Base-by-base conservation (phyloP, 1,284 basidiomycete genomes). In the Anthracocystis walkeri region DNA sequence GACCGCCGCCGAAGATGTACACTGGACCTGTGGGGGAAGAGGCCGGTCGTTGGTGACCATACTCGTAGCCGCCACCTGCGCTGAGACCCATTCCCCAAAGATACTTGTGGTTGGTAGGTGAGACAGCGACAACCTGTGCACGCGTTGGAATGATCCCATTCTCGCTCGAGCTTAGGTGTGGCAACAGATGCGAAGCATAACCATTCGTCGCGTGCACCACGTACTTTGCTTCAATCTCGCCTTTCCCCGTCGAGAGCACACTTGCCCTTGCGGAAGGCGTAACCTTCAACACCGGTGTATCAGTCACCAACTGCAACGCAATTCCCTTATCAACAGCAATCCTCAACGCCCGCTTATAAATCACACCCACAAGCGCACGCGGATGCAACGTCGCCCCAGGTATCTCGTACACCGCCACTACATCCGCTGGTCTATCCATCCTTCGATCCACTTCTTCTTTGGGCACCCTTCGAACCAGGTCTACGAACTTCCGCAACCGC, bases 201-300 rank as follows among this genome's bases (percentile, higher is more conserved):
- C 86, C 93, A 75, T 94, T 94, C 4, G 92, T 93, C 0, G 92
- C 92, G 78, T 94, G 92, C 1, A 94, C 84, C 42, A 94, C 87
- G 64, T 89, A 89, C 12, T 87, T 85, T 71, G 91, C 90, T 2
- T 83, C 40, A 33, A 92, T 48, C 1, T 21, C 27, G 14, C 59
- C 60, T 31, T 57, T 50, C 8, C 25, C 21, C 0, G 70, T 68
- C 3, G 49, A 12, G 0, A 61, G 20, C 2, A 61, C 14, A 2
- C 18, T 58, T 4, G 1, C 1, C 4, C 11, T 7, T 1, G 18
- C n/a, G 1, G 25, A 35, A 18, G 49, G 16, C 0, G 27, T 3
- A 35, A 58, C 27, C 7, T 23, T 23, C 31, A 45, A 42, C 14
- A 79, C 75, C 6, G 77, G 77, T 2, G 49, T 44, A 1, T 79